Base-by-base conservation (phyloP, 306 rosid genomes). In the Malus fusca region DNA sequence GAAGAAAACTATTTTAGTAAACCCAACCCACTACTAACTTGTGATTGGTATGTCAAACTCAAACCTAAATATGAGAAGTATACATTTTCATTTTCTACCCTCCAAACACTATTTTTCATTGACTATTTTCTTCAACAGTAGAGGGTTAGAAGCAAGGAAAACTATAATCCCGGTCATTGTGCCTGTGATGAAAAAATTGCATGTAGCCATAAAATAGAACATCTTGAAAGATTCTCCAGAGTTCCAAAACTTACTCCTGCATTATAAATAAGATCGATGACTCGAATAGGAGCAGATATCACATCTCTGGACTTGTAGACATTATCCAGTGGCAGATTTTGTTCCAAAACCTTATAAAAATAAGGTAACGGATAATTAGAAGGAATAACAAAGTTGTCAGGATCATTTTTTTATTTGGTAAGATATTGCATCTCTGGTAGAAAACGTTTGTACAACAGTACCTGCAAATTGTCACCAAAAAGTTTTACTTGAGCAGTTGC, bases 401-500 rank as follows among this genome's bases (percentile, higher is more conserved):
- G 65, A 25, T 33, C 5, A 69, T 11, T 25, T 13, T 40, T 51
- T 37, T 25, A 37, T 59, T 42, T 4, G 65, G 26, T 42, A 70
- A 74, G 73, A 12, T 58, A 35, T 43, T 70, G 58, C 63, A 78
- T 6, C 56, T 61, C 19, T 31, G 43, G 72, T 53, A 44, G 67
- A 42, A 71, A 82, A 75, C 53, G 62, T 65, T 56, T 44, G 48
- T 70, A 52, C 80, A 51, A 40, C 43, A 80, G 53, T 75, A 95
- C 99, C 96, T 87, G 85, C 84, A 95, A 85, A 85, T 90, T 88
- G 81, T 95, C 93, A 71, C 99, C 99, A 72, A 95, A 95, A 78
- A 92, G 89, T 87, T 92, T 87, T 77, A 95, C 76, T 80, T 92
- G 92, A 84, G 93, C 90, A 2, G 99, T 89, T 68, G 97, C 97